Conservation (phyloP, 805 yeast genomes). For the Sugiyamaella mastotermitis region DNA sequence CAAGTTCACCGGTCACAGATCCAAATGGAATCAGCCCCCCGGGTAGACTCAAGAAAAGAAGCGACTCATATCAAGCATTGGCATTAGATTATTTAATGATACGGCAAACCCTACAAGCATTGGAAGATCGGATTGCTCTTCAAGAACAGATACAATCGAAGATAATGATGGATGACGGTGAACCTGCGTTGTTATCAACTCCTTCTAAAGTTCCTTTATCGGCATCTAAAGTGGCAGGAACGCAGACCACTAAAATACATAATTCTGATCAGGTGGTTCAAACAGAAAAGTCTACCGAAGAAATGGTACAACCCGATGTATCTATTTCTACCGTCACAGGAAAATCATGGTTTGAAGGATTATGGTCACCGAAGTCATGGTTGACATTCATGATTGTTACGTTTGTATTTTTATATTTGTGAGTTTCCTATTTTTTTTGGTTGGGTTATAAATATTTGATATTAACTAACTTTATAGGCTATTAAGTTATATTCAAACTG, state of each 20-base stretch:
- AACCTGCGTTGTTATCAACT: neutral
- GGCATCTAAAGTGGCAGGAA: neutral
- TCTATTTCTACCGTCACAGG: neutral
- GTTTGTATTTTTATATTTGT: neutral
- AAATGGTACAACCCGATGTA: neutral
- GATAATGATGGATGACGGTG: neutral
- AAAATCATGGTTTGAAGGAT: neutral
- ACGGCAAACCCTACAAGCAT: conserved; percentile 12
- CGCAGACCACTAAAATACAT: neutral
- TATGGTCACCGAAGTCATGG: neutral
- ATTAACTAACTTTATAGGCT: conserved; percentile 1
- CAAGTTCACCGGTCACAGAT: neutral
- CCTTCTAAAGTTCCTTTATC: neutral
- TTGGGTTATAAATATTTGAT: neutral
- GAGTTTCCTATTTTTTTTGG: neutral
- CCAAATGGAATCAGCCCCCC: neutral
- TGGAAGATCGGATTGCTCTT: conserved; percentile 15
- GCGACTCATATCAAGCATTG: conserved; percentile 11
- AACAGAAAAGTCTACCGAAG: no score
- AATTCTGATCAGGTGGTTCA: no score
- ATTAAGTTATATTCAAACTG: conserved; percentile 1
- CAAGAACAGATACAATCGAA: conserved; percentile 10
- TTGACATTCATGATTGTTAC: neutral
- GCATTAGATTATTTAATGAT: conserved; percentile 17
- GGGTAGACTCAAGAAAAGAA: neutral